Evolutionary conservation across 2,329 filamentous ascomycete genomes (phyloP).

Genomic region (Exophiala alcalophila): DNA sequence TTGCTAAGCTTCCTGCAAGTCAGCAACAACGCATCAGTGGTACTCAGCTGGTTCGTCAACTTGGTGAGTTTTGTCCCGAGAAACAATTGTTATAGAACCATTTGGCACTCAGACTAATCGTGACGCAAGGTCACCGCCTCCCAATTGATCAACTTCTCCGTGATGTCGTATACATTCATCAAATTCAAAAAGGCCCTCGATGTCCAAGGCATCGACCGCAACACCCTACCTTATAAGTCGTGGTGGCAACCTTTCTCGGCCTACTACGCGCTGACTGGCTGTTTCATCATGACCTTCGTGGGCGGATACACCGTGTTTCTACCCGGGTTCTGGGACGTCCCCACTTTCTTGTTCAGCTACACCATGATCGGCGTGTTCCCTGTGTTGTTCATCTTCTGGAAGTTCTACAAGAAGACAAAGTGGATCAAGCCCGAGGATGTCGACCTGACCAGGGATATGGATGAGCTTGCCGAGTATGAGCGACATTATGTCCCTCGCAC

Average conservation of each 20-base stretch:
- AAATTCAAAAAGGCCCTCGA: slow-evolving; percentile 67
- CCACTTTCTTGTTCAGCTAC: slow-evolving; percentile 74
- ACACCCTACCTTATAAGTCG: slow-evolving; percentile 67
- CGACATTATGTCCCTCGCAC: slow-evolving; percentile 55
- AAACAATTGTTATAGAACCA: too few species aligned
- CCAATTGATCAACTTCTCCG: slow-evolving; percentile 69
- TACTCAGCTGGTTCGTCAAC: slow-evolving; percentile 70
- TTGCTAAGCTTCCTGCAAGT: slow-evolving; percentile 73
- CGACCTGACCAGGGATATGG: slow-evolving; percentile 61
- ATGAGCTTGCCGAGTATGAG: slow-evolving; percentile 67
- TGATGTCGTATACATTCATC: slow-evolving; percentile 68
- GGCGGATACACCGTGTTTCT: slow-evolving; percentile 75
- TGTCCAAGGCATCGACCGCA: slow-evolving; percentile 66
- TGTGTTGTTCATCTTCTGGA: slow-evolving; percentile 67
- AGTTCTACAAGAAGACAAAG: slow-evolving; percentile 63
- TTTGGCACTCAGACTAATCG: too few species aligned
- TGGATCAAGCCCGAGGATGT: slow-evolving; percentile 57
- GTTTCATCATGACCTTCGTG: slow-evolving; percentile 69
- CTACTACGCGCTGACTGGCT: slow-evolving; percentile 62
- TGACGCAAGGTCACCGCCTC: slow-evolving; percentile 61
- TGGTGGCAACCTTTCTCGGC: slow-evolving; percentile 69
- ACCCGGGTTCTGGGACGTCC: slow-evolving; percentile 63
- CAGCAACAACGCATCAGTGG: slow-evolving; percentile 61
- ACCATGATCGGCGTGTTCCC: slow-evolving; percentile 72
- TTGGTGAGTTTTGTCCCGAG: slow-evolving; percentile 49